Evolutionary conservation across 441 rosid species (phyloP), one percentile per base, ranked within the genome.

Genomic region (Pelargonium myrrhifolium): DNA sequence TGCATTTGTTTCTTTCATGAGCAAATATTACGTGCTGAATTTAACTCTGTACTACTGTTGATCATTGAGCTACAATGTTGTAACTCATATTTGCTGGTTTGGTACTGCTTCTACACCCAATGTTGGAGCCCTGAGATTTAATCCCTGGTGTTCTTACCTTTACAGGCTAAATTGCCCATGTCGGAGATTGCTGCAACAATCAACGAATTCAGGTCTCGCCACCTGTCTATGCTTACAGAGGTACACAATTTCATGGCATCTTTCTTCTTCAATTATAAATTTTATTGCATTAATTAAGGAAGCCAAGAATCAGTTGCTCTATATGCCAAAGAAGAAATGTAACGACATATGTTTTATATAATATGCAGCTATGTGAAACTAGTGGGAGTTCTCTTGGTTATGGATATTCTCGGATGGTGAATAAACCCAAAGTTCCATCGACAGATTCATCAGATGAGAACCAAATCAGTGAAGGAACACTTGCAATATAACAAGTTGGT

Each of bases 341-440:
- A n/a, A n/a, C n/a, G n/a, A 10, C 12, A 8, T 42, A 42, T 42
- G 45, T 10, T 8, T 42, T 42, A 2, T 0, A 31, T 31, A 42
- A n/a, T 73, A 45, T 86, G 80, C 90, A 91, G 97, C 82, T 91
- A 39, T 84, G 87, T 66, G 84, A 91, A 83, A 75, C 90, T 31
- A 91, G 82, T 20, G 99, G 99, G 71, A 94, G 92, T 75, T 91
- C 97, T 37, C 91, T 85, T 58, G 97, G 97, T 8, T 94, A 91
- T 68, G 99, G 99, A 70, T 91, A 78, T 83, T 85, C 96, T 9
- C 77, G 96, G 51, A 71, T 83, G 28, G 74, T 72, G 80, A 83
- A 67, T 64, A 89, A 86, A 78, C 82, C 97, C 62, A 89, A 86
- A 75, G 18, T 64, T 66, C 85, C 66, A 73, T 40, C 71, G 18